A percentile compares a stretch with the other conserved stretches of the same genome.
phyloP scores from a whole-genome alignment of 176 grass and related monocot species.

The Calamus simplicifolius region DNA sequence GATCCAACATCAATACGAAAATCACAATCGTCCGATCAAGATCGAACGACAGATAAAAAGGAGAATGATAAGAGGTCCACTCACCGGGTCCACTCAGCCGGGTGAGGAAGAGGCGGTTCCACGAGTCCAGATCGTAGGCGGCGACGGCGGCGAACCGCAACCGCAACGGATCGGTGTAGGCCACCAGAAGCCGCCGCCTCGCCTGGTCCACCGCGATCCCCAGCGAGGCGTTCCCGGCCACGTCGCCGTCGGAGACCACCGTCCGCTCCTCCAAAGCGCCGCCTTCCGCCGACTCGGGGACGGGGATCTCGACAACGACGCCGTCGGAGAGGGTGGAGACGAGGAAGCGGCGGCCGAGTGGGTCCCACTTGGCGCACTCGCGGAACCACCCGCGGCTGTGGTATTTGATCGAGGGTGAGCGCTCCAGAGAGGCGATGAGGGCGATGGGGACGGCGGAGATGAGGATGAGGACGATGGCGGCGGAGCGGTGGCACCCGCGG shows the following conservation, averaged over 20 bases:
- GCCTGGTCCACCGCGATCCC: conserved; percentile 49
- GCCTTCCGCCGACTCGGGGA: background rate
- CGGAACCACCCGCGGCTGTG: conserved; percentile 46
- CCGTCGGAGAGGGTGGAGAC: conserved; percentile 47
- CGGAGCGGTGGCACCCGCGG: conserved; percentile 13
- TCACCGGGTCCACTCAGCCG: conserved; percentile 62
- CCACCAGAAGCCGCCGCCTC: conserved; percentile 49
- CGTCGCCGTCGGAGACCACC: conserved; percentile 46
- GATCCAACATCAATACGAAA: too few species aligned
- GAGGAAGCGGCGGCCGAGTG: conserved; percentile 45
- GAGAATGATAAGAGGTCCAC: background rate
- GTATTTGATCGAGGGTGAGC: conserved; percentile 40
- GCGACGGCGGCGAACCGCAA: conserved; percentile 47
- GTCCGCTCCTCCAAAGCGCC: conserved; percentile 33
- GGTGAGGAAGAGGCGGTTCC: conserved; percentile 61
- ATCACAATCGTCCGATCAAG: too few species aligned
- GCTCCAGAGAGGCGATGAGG: conserved; percentile 58
- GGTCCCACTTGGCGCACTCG: conserved; percentile 98
- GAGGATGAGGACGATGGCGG: conserved; percentile 26
- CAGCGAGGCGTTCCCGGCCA: conserved; percentile 34
- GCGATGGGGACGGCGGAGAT: conserved; percentile 31
- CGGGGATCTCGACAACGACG: conserved; percentile 43
- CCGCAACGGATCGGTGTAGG: conserved; percentile 44
- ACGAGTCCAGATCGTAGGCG: conserved; percentile 77
- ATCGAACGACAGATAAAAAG: too few species aligned